Evolutionary conservation across 2,329 filamentous ascomycete species (phyloP).

Genomic region (Hypoxylon sp.): DNA sequence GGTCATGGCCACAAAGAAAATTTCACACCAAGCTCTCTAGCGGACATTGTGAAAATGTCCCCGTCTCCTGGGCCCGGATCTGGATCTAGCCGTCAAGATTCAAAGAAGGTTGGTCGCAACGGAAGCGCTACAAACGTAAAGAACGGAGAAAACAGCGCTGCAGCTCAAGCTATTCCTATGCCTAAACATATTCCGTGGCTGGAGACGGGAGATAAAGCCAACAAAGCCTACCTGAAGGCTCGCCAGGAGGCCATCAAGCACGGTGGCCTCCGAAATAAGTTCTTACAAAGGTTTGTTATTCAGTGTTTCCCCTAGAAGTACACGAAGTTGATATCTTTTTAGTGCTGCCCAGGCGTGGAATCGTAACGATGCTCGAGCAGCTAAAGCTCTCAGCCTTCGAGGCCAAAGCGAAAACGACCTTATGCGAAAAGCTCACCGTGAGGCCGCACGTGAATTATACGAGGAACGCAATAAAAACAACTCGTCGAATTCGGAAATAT

Average conservation of each 20-base stretch:
- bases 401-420: conserved; percentile 97
- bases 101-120: conserved; percentile 73
- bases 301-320: not conserved
- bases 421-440: conserved; percentile 96
- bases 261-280: conserved; percentile 95
- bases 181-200: conserved; percentile 97
- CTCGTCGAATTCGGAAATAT: conserved; percentile 77
- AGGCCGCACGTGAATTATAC: conserved; percentile 92
- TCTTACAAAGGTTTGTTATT: conserved; percentile 83
- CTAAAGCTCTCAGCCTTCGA: conserved; percentile 92
- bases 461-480: conserved; percentile 89
- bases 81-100: conserved; percentile 69
- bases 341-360: conserved; percentile 99
- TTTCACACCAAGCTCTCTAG: conserved; percentile 80
- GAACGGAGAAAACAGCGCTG: conserved; percentile 82
- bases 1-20: conserved; percentile 79
- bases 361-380: conserved; percentile 94
- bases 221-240: conserved; percentile 94
- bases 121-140: conserved; percentile 75
- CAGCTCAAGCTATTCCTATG: conserved; percentile 85
- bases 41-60: conserved; percentile 95
- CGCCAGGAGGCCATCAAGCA: conserved; percentile 97
- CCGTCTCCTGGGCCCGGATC: conserved; percentile 84
- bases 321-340: conserved; percentile 35
- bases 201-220: conserved; percentile 90